These are phyloP conservation scores for Cladobotryum protrusum DNA, from an alignment of 2,329 filamentous ascomycete species.

Conservation along the genomic window DNA sequence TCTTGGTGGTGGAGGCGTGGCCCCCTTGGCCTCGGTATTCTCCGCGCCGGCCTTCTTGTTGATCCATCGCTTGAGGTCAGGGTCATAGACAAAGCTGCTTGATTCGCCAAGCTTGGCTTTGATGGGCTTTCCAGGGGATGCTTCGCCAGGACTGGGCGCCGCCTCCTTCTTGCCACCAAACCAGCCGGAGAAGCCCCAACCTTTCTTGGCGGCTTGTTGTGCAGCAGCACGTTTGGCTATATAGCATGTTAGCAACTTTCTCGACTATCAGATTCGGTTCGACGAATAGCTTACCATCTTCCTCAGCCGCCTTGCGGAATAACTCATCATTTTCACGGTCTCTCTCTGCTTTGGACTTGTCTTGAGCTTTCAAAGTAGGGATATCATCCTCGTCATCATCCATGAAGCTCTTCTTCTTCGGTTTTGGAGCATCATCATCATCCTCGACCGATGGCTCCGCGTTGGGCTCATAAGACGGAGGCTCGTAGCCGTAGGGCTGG, in stretches of 20 bases:
- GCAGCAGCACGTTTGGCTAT: conserved; percentile 55
- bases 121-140: conserved; percentile 60
- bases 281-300: conserved; percentile 50
- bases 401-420: conserved; percentile 73
- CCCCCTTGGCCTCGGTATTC: conserved; percentile 50
- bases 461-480: conserved; percentile 51
- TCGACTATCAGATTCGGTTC: not conserved
- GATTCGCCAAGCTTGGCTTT: conserved; percentile 91
- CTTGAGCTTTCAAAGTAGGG: conserved; percentile 40
- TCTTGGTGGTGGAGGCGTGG: conserved; percentile 75
- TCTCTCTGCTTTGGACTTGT: conserved; percentile 60
- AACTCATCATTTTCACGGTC: conserved; percentile 79
- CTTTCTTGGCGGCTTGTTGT: conserved; percentile 48
- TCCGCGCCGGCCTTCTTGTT: conserved; percentile 84
- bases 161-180: conserved; percentile 66
- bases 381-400: conserved; percentile 73
- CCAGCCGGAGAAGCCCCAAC: conserved; percentile 82
- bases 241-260: conserved; percentile 12
- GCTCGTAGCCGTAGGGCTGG: conserved; percentile 53
- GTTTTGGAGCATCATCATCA: conserved; percentile 46
- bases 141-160: conserved; percentile 25
- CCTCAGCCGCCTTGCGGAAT: conserved; percentile 76
- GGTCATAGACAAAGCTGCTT: conserved; percentile 88
- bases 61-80: conserved; percentile 95
- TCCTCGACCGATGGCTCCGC: conserved; percentile 33